Evolutionary conservation across 345 rosid genomes (phyloP), one percentile per base, ranked within the genome.

Genomic region (Hirschfeldia incana): DNA sequence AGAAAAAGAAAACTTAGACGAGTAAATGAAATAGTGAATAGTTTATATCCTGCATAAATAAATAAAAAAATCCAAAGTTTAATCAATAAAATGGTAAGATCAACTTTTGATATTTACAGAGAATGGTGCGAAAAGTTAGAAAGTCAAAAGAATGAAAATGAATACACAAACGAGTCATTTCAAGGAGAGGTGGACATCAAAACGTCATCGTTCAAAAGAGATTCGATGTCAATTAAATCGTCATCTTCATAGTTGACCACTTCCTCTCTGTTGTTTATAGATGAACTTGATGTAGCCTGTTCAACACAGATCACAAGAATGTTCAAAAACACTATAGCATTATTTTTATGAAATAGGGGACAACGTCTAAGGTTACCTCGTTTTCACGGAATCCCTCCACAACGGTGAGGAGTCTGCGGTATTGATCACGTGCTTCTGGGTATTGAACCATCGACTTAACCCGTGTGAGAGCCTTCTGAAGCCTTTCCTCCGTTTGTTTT

Each of bases 401-500:
- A 44, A 89, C 92, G 6, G 83, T 92, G 51, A 94, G 86, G 83
- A 94, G 85, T 81, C 97, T 88, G 39, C 97, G 87, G 82, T 94
- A 94, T 74, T 92, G 98, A 67, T 91, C 97, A 26, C 96, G 87
- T 27, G 89, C 98, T 80, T 92, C 97, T 2, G 97, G 90, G 79
- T 88, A 85, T 58, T 90, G 96, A 81, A 86, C 93, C 97, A 94
- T 94, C 59, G 98, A 94, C 85, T 89, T 92, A 16, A 92, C 98
- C 80, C 98, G 87, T 5, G 90, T 85, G 71, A 94, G 97, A 27
- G 98, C 97, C 76, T 91, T 91, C 74, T 92, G 85, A 65, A 88
- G 81, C 82, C 98, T 89, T 77, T 83, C 90, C 86, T 94, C 98
- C 2, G 92, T 91, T 79, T 92, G 98, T 82, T 88, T 94, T 80